Base-by-base conservation (phyloP, 1,284 basidiomycete species). In the Sanguinoderma infundibulare region DNA sequence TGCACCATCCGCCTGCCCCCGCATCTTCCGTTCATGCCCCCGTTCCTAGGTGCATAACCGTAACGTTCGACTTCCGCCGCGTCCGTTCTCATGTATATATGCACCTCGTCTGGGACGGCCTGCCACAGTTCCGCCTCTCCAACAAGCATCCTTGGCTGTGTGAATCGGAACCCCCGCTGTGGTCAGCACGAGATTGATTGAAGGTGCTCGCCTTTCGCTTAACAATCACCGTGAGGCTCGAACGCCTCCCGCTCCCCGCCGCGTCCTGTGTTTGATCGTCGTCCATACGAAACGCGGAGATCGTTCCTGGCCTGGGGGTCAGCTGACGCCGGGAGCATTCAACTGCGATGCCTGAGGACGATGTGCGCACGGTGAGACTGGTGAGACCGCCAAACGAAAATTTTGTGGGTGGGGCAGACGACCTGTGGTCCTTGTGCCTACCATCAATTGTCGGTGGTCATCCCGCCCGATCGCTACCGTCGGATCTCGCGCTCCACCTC, bases 141-240 rank as follows among this genome's bases (percentile, higher is more conserved):
- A n/a, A n/a, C n/a, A n/a, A n/a, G n/a, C n/a, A n/a, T n/a, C n/a
- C n/a, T 14, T 7, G 24, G 17, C 12, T 44, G 5, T 44, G 5
- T 14, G 9, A 24, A 44, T 24, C 5, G 3, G 40, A 5, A 24
- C 36, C 49, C 54, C 26, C 55, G 40, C 46, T 35, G 44, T 28
- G 50, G 57, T 53, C 40, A 58, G 57, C 57, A 58, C 57, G 57
- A 39, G 57, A 58, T 51, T 52, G 36, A 52, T 58, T 40, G 47
- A 51, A 39, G 49, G 52, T 30, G n/a, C 56, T 22, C 47, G 2
- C 28, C 8, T n/a, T 2, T 57, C 56, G 56, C 56, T 57, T 40
- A 34, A n/a, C 10, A 7, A 52, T 51, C 56, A 26, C 22, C 44
- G 32, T 30, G 30, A 55, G 22, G n/a, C n/a, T n/a, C n/a, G n/a